Conservation (phyloP, 2,329 filamentous ascomycete species). For the Capronia coronata region DNA sequence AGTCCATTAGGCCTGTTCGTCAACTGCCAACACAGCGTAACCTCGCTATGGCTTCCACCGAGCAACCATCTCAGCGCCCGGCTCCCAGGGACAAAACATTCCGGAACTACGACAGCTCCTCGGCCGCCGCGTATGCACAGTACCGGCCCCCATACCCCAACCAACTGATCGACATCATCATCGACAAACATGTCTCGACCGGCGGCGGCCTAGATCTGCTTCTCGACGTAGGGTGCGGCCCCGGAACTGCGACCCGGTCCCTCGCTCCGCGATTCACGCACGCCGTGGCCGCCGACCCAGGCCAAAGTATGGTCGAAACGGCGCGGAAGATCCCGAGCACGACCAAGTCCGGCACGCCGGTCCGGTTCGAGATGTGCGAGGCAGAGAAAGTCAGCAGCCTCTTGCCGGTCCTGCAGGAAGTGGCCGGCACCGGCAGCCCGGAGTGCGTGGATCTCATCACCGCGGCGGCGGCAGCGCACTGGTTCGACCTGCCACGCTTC, state of each 20-base stretch:
- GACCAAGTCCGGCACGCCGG: constrained; percentile 30
- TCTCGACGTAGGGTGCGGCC: constrained; percentile 54
- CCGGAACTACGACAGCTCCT: constrained; percentile 39
- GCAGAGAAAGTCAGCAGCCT: constrained; percentile 43
- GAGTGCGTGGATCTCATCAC: constrained; percentile 46
- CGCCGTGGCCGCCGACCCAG: constrained; percentile 48
- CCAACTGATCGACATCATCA: constrained; percentile 43
- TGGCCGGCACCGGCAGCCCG: constrained; percentile 30
- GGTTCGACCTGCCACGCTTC: constrained; percentile 52
- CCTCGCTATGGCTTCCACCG: neutral
- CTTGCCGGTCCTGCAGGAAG: constrained; percentile 21
- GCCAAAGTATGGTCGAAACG: constrained; percentile 48
- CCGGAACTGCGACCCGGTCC: constrained; percentile 45
- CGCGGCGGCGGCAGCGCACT: constrained; percentile 49
- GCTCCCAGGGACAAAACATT: constrained; percentile 40
- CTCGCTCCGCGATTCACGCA: constrained; percentile 44
- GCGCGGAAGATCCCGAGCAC: constrained; percentile 38
- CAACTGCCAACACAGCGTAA: too few relatives aligned
- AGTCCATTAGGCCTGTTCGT: too few relatives aligned
- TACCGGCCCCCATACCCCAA: constrained; percentile 41
- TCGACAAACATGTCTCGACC: constrained; percentile 43
- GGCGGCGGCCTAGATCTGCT: constrained; percentile 42
- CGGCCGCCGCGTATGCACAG: constrained; percentile 43
- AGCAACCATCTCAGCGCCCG: neutral
- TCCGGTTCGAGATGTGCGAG: constrained; percentile 40